Evolutionary conservation across 345 rosid species (phyloP), one percentile per base, ranked within the genome.

Genomic region (Hevea brasiliensis): DNA sequence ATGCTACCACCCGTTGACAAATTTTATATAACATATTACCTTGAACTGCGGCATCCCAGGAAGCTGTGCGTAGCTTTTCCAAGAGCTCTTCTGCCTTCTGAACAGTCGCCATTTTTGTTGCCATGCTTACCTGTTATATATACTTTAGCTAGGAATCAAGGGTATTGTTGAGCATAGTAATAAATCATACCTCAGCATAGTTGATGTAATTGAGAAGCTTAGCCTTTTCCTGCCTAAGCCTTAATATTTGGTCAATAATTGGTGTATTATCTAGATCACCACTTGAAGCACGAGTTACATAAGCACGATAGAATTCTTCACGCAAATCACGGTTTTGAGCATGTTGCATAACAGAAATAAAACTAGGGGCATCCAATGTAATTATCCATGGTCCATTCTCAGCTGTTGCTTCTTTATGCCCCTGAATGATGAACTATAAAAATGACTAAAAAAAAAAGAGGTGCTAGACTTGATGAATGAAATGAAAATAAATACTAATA

Each of bases 71-170:
- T 77, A 93, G 91, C 88, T 89, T 87, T 76, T 93, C 98, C 53
- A 93, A 74, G 21, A 93, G 94, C 80, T 90, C 94, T 59, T 80
- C 81, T 24, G 97, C 94, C 82, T 88, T 91, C 57, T 87, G 90
- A 70, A 90, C 92, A 20, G 96, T 93, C 53, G 98, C 98, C 98
- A 93, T 91, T 85, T 93, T 93, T 80, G 81, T 84, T 61, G 92
- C 97, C 98, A 91, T 93, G 87, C 96, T 91, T 68, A 91, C 96
- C 97, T 93, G 77, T 73, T 60, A 80, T n/a, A 53, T 41, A 73
- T 35, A 67, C 65, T 51, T 56, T 42, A 66, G 73, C 81, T 64
- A 77, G 77, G 73, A 53, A 60, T 10, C 11, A 70, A 64, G 54
- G 71, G 18, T 45, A 67, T 9, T 18, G 40, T 65, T 55, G 23